Conservation (phyloP, 75 land plant species). For the Cupressus sempervirens region DNA sequence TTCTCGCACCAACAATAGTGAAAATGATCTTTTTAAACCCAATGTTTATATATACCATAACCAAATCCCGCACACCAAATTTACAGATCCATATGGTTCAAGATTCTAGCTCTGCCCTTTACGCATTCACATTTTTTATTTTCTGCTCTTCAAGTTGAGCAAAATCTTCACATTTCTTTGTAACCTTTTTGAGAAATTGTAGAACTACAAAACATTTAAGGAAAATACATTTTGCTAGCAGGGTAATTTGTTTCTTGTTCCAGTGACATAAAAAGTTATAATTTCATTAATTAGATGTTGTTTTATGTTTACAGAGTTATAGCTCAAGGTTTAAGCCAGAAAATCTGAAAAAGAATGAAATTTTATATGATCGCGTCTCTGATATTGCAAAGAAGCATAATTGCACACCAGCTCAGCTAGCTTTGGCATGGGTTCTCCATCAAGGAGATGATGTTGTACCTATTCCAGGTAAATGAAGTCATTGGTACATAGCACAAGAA, state of each 20-base stretch:
- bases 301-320: neutral
- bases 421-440: slow-evolving; percentile 23
- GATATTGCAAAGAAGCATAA: slow-evolving; percentile 16
- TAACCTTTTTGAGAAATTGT: neutral
- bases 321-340: slow-evolving; percentile 18
- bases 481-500: neutral
- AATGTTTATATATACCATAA: too few species aligned
- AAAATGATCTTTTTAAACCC: too few species aligned
- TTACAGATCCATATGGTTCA: neutral
- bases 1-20: too few species aligned
- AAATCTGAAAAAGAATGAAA: slow-evolving; percentile 18
- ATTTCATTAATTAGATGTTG: neutral
- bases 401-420: slow-evolving; percentile 11
- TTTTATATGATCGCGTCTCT: slow-evolving; percentile 23
- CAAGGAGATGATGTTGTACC: slow-evolving; percentile 32
- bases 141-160: neutral
- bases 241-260: neutral
- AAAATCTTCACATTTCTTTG: neutral
- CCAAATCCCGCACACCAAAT: too few species aligned
- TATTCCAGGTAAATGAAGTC: slow-evolving; percentile 24
- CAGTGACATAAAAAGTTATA: neutral
- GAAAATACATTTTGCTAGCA: neutral
- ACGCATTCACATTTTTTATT: neutral
- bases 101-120: neutral
- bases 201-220: neutral